These are phyloP conservation scores for Drechslerella coelobrocha DNA, from an alignment of 2,329 filamentous ascomycete species.

Conservation along the genomic window DNA sequence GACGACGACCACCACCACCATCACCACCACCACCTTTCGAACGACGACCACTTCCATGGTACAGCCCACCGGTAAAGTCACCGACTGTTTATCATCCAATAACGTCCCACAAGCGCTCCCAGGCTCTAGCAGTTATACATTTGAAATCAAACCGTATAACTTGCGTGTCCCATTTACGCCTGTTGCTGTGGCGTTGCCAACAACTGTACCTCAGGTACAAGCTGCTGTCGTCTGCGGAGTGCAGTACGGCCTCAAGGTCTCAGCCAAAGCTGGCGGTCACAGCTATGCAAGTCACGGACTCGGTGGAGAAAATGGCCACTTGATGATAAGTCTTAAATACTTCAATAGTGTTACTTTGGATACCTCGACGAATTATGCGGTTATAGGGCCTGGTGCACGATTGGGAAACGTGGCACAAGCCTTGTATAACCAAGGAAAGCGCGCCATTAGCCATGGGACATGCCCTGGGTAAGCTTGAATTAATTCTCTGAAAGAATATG, in stretches of 20 bases:
- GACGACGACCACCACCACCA: too few relatives aligned
- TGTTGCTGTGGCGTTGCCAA: constrained; percentile 56
- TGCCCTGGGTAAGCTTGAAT: constrained; percentile 62
- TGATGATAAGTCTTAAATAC: constrained; percentile 66
- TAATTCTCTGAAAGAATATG: too few relatives aligned
- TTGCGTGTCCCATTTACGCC: constrained; percentile 56
- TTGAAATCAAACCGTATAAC: constrained; percentile 55
- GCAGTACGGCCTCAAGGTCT: constrained; percentile 61
- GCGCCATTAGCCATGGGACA: constrained; percentile 68
- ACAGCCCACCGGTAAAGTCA: background rate
- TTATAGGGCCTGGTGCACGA: constrained; percentile 64
- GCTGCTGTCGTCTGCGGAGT: constrained; percentile 62
- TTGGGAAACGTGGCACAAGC: constrained; percentile 64
- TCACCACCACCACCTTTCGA: too few relatives aligned
- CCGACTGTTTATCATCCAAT: constrained; percentile 6
- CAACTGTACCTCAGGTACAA: constrained; percentile 59
- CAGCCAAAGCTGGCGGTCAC: constrained; percentile 64
- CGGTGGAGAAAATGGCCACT: constrained; percentile 62
- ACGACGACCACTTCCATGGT: too few relatives aligned
- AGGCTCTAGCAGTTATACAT: constrained; percentile 26
- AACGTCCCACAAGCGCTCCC: constrained; percentile 17
- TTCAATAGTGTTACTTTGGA: constrained; percentile 66
- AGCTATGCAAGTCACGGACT: constrained; percentile 64
- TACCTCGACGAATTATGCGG: constrained; percentile 63
- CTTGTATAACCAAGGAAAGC: constrained; percentile 61